These are phyloP conservation scores for Pseudogymnoascus sp. DNA, from an alignment of 2,329 filamentous ascomycete species.

Conservation along the genomic window DNA sequence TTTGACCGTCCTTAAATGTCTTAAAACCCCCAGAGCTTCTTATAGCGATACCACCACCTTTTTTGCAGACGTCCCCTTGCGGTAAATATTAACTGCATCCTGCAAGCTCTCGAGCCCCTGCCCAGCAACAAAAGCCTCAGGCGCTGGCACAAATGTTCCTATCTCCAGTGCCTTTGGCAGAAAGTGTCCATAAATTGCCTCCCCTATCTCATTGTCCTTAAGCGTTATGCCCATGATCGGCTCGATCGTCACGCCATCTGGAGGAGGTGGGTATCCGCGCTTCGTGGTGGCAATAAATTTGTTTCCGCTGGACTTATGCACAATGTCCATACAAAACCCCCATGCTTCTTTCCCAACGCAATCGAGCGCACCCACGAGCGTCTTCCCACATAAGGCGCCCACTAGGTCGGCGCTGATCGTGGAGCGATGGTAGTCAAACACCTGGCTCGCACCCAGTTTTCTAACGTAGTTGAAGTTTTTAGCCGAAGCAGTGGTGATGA, in stretches of 20 bases:
- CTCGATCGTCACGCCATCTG: too few relatives aligned
- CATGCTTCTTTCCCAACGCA: slow-evolving; percentile 21
- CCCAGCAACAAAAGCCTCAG: too few relatives aligned
- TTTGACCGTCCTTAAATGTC: background rate
- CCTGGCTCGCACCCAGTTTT: slow-evolving; percentile 31
- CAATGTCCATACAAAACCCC: slow-evolving; percentile 23
- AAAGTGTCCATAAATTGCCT: too few relatives aligned
- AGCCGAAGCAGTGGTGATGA: slow-evolving; percentile 31
- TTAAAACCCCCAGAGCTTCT: background rate
- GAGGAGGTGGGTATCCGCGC: too few relatives aligned
- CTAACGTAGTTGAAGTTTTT: slow-evolving; percentile 30
- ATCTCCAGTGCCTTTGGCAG: too few relatives aligned
- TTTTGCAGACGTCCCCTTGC: too few relatives aligned
- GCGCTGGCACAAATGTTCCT: too few relatives aligned
- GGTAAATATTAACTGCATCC: too few relatives aligned
- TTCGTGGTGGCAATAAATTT: slow-evolving; percentile 13
- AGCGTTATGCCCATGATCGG: too few relatives aligned
- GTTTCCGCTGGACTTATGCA: slow-evolving; percentile 21
- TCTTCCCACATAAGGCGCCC: slow-evolving; percentile 21
- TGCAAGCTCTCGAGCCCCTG: too few relatives aligned
- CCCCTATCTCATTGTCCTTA: too few relatives aligned
- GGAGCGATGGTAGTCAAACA: slow-evolving; percentile 32
- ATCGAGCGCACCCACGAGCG: slow-evolving; percentile 25
- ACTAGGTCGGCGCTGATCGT: slow-evolving; percentile 10
- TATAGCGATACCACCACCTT: too few relatives aligned